Base-by-base conservation (phyloP, 2,329 filamentous ascomycete genomes). In the Colletotrichum costaricense region DNA sequence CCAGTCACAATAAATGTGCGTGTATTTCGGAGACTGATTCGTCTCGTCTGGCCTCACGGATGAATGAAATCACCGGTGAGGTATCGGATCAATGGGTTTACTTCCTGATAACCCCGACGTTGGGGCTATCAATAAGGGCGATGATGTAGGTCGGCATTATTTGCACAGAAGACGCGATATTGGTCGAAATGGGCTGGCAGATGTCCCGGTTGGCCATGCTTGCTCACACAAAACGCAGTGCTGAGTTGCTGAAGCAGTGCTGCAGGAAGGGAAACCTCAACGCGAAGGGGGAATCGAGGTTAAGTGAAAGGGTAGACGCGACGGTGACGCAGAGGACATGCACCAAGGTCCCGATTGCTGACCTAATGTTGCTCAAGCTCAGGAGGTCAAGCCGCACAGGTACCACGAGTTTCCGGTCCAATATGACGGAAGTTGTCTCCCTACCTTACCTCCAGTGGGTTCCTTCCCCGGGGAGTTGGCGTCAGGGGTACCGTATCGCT, bases 31-130 rank as follows among this genome's bases (percentile, higher is more conserved):
- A 68, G 55, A 46, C 22, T n/a, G 46, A 22, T 8, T 42, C 9
- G n/a, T 35, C 46, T 38, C 49, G 52, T 16, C 30, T 72, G 33
- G 56, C 63, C 72, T 68, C 58, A 28, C 49, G 26, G 52, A 56
- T 72, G 63, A 68, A 33, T n/a, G 52, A 49, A 74, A 76, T 75
- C 73, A 76, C 74, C 70, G 63, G 76, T 76, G 76, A 81, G 77
- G 79, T 73, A 65, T 74, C 69, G 69, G 73, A 73, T 72, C 74
- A 68, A 64, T 64, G 42, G 68, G 75, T 75, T 83, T 85, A 89
- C 78, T 86, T 78, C 77, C 77, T 79, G 75, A 77, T 78, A 74
- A 87, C 87, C 87, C 87, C 87, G 76, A 74, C 87, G 78, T 86
- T 88, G 86, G 88, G 88, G 86, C 82, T 88, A 85, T 85, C 80